Base-by-base conservation (phyloP, 192 early-diverging fungal genomes). In the Spizellomyces sp. region DNA sequence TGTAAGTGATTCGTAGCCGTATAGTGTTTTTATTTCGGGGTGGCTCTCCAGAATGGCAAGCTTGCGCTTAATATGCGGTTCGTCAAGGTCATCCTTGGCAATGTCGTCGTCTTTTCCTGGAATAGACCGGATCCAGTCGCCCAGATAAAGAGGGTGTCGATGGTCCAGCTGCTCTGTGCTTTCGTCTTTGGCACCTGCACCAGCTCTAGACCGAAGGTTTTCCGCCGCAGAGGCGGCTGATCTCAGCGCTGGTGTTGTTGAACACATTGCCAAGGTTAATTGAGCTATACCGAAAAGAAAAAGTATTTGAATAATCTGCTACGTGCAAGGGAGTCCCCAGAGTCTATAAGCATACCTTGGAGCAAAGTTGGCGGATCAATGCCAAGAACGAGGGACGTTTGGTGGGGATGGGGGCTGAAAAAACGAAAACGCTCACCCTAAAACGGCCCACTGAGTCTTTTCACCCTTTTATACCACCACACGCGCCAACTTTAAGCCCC, bases 41-140 rank as follows among this genome's bases (percentile, higher is more conserved):
- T 98, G 87, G 70, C 89, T 85, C 59, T 87, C 81, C 47, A 98
- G 84, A 73, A 98, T 98, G 70, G 90, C 89, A 48, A 90, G 79
- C 82, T 93, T 92, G 69, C 96, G 90, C 79, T 93, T 93, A 79
- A 89, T 83, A 78, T 98, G 96, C 43, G 96, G 96, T 81, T 98
- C 96, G 79, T 98, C 96, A 17, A 91, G 82, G 80, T 93, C 86
- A 79, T 95, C 93, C 70, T 82, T 87, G 58, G 92, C 90, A 69
- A 93, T 84, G 65, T 89, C 88, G 73, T 90, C 84, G 71, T 93
- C 87, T 9, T 83, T 66, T 12, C 83, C 75, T 2, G 93, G 91
- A 41, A 93, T 86, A 7, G 93, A 94, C 56, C 90, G 89, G 68
- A 87, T 82, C 93, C 93, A 94, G 67, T 89, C 86, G 48, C 93